phyloP scores from a whole-genome alignment of 495 filamentous ascomycete genomes.

The Viridothelium virens region DNA sequence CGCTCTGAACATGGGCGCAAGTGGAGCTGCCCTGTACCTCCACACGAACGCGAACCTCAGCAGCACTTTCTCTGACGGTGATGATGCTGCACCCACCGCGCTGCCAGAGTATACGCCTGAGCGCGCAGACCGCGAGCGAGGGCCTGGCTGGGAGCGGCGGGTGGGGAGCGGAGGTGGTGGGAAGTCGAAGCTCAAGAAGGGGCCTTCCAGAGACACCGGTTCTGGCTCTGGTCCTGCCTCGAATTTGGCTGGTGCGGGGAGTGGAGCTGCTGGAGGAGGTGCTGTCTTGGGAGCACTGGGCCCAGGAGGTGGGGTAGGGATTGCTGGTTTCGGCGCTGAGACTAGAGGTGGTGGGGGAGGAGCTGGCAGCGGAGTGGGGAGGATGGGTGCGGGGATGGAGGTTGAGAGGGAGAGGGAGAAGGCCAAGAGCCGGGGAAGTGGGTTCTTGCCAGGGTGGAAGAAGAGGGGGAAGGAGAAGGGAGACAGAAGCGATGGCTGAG shows the following conservation, averaged over 20 bases:
- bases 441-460: conserved; percentile 23
- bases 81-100: not conserved
- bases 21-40: not conserved
- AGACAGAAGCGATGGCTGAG: conserved; percentile 14
- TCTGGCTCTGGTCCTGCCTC: not conserved
- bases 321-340: not conserved
- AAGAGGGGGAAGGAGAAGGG: conserved; percentile 17
- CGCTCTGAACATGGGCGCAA: no score
- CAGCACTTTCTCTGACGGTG: conserved; percentile 3
- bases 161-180: not conserved
- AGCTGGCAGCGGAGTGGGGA: conserved; percentile 40
- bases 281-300: conserved; percentile 37
- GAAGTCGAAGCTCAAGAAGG: conserved; percentile 3
- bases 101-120: not conserved
- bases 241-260: conserved; percentile 19
- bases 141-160: not conserved
- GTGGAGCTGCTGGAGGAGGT: conserved; percentile 11
- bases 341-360: not conserved
- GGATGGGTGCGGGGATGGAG: conserved; percentile 13
- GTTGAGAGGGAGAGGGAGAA: conserved; percentile 29
- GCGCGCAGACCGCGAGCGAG: not conserved
- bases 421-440: conserved; percentile 33
- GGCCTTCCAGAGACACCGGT: not conserved
- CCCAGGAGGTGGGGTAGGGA: conserved; percentile 26
- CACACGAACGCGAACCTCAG: conserved; percentile 1